Conservation (phyloP, 495 filamentous ascomycete species). For the Penicillium diatomitis region DNA sequence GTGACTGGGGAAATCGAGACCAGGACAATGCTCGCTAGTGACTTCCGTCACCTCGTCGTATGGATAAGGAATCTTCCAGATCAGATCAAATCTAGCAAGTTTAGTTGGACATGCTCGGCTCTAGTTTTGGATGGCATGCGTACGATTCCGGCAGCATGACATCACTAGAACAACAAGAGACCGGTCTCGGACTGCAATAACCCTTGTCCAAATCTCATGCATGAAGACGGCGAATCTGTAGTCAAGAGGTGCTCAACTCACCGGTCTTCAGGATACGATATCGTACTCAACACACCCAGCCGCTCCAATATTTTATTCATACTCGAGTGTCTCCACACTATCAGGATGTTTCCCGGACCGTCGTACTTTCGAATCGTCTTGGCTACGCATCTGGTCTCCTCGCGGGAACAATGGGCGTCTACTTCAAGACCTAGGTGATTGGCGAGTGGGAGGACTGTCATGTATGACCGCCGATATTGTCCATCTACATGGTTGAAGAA, state of each 20-base stretch:
- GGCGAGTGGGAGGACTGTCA: conserved; percentile 41
- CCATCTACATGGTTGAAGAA: conserved; percentile 24
- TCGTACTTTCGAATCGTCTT: conserved; percentile 10
- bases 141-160: too few species aligned
- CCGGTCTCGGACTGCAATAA: too few species aligned
- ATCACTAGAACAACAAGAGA: too few species aligned
- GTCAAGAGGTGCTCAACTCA: conserved; percentile 3
- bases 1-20: conserved; percentile 20
- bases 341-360: conserved; percentile 23
- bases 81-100: conserved; percentile 30
- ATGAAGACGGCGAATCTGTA: too few species aligned
- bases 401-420: conserved; percentile 32
- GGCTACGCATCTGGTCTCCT: conserved; percentile 16
- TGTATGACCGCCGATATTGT: conserved; percentile 32
- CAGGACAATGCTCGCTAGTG: conserved; percentile 34
- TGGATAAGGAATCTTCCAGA: conserved; percentile 39
- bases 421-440: conserved; percentile 35
- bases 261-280: conserved; percentile 22
- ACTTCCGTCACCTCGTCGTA: conserved; percentile 29
- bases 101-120: conserved; percentile 1
- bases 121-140: too few species aligned
- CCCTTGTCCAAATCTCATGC: too few species aligned
- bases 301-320: conserved; percentile 13
- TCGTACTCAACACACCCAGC: conserved; percentile 10
- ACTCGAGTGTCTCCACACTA: conserved; percentile 23